Evolutionary conservation across 805 yeast species (phyloP), one percentile per base, ranked within the genome.

Genomic region (Ogataea pignaliae): DNA sequence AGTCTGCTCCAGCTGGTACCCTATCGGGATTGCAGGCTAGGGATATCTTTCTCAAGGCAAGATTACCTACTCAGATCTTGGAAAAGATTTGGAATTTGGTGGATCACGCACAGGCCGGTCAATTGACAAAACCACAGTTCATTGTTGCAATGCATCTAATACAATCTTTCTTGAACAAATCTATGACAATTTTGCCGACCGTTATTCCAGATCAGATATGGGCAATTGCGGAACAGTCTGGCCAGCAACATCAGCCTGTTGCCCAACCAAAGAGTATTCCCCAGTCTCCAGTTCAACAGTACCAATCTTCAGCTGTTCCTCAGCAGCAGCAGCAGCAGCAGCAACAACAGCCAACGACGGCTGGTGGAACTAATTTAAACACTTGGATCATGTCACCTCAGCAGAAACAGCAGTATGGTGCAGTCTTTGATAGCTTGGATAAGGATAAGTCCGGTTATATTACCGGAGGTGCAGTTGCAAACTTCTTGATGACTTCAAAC

Each of bases 71-170:
- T 31, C 76, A 77, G 21, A 75, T 81, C 2, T 71, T 93, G 48
- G 96, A 95, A 45, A 85, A 83, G 60, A 83, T 93, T 46, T 93
- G 99, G 99, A 76, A 76, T 42, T 71, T 91, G 45, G 93, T 86
- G 36, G 99, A 93, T 61, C 79, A 81, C 48, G 75, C 76, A 42
- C 81, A 81, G 53, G 66, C 76, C 1, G 99, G 99, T 5, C 71
- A 77, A 44, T 76, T 93, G 55, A 73, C 77, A 44, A 77, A 81
- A 58, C 74, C 81, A 13, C 90, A 88, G 60, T 93, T 93, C 56
- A 78, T 88, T 37, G 78, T 91, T 56, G 97, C 98, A 8, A 91
- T 93, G 99, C 95, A 87, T 65, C 73, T 93, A 60, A 88, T 93
- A 51, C 97, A 91, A 64, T 82, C 88, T 53, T 69, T 84, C 29